phyloP scores from a whole-genome alignment of 768 basidiomycete species.

The Mycena galopus region DNA sequence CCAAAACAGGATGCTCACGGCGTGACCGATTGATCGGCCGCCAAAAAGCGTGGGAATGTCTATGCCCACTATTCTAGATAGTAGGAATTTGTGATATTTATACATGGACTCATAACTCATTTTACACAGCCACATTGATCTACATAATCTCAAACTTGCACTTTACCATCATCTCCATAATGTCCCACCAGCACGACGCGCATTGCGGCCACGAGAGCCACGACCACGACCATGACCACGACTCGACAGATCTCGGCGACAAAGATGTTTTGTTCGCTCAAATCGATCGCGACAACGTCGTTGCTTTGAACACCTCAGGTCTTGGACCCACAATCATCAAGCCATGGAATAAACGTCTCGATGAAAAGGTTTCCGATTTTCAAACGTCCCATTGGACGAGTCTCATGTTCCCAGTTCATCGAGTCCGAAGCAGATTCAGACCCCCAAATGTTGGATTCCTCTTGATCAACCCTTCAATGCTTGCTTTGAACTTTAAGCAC shows the following conservation, averaged over 20 bases:
- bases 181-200: constrained; percentile 28
- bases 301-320: constrained; percentile 78
- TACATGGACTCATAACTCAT: too few relatives aligned
- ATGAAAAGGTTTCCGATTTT: constrained; percentile 71
- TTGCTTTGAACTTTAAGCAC: constrained; percentile 12
- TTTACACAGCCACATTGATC: too few relatives aligned
- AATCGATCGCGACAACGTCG: constrained; percentile 85
- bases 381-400: constrained; percentile 2
- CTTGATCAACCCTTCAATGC: not conserved
- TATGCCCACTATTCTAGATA: too few relatives aligned
- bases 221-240: constrained; percentile 29
- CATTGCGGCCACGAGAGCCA: constrained; percentile 27
- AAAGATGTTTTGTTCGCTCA: constrained; percentile 77
- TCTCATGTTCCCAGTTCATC: constrained; percentile 65
- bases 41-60: too few relatives aligned
- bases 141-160: too few relatives aligned
- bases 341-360: constrained; percentile 84
- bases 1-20: too few relatives aligned
- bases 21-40: too few relatives aligned
- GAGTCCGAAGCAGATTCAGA: constrained; percentile 95
- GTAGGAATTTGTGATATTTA: too few relatives aligned
- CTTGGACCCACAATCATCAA: constrained; percentile 77
- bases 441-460: constrained; percentile 80
- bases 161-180: too few relatives aligned
- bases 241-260: constrained; percentile 18